Conservation (phyloP, 768 basidiomycete species). For the Tephrocybe sp. region DNA sequence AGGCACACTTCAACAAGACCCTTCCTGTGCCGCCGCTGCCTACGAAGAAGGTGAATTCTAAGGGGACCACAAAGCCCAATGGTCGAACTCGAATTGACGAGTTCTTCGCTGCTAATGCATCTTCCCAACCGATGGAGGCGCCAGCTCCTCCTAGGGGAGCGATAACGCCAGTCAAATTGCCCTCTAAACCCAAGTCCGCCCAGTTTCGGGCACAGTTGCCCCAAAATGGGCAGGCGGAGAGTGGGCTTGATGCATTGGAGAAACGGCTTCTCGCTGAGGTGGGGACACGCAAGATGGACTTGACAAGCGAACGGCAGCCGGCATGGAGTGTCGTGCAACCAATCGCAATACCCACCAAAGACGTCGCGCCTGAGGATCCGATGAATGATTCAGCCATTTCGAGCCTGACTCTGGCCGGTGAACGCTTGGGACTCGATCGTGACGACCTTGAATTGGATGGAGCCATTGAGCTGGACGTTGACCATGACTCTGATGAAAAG, state of each 20-base stretch:
- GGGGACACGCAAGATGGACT: constrained; percentile 56
- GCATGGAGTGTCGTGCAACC: constrained; percentile 31
- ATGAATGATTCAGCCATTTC: constrained; percentile 54
- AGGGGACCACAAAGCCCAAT: constrained; percentile 7
- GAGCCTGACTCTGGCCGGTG: constrained; percentile 46
- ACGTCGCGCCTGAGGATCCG: constrained; percentile 30
- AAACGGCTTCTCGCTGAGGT: constrained; percentile 66
- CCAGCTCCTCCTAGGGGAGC: constrained; percentile 55
- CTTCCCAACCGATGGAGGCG: constrained; percentile 16
- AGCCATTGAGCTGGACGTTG: constrained; percentile 18
- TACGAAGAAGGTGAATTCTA: constrained; percentile 31
- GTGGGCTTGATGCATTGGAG: constrained; percentile 74
- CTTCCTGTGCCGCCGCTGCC: constrained; percentile 58
- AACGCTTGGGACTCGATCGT: constrained; percentile 17
- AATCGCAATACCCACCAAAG: constrained; percentile 33
- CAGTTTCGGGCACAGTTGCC: constrained; percentile 10
- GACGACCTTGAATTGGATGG: constrained; percentile 25
- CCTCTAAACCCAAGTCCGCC: constrained; percentile 8
- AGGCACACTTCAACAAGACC: constrained; percentile 47
- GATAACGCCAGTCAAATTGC: constrained; percentile 29
- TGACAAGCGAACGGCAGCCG: constrained; percentile 22
- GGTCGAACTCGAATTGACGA: constrained; percentile 27
- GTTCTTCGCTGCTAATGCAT: constrained; percentile 16
- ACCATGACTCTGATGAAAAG: constrained; percentile 37
- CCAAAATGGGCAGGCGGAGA: constrained; percentile 31